Base-by-base conservation (phyloP, 2,329 filamentous ascomycete genomes). In the Bipolaris cookei region DNA sequence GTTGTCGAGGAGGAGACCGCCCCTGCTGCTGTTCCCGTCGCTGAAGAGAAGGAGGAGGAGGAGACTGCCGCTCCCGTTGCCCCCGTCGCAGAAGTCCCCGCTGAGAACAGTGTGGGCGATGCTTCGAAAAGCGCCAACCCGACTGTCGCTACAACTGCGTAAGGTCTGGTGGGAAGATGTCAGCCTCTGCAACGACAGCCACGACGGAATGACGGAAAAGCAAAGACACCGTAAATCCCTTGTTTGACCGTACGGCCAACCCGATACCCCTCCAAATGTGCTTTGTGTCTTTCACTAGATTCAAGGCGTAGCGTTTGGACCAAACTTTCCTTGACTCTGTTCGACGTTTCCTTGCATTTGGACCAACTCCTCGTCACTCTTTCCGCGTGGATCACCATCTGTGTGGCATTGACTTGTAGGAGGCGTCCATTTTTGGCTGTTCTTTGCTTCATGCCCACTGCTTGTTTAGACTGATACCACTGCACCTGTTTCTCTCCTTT, bases 381-480 rank as follows among this genome's bases (percentile, higher is more conserved):
- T 64, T 70, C 25, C 35, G 53, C 55, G 65, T 70, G 68, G 68
- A 71, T 69, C 61, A 56, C 65, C 59, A 69, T 72, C 59, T 70
- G 63, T 63, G 71, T 66, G 70, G 71, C 73, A 72, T 68, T 67
- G 68, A 67, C 69, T 71, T 71, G 67, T 71, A 68, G 69, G 67
- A 64, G 64, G 62, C 65, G 65, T 70, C 69, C 65, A 68, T 41
- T 69, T 66, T 65, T 71, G 64, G 54, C 66, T 67, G 59, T 68
- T 65, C 63, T 64, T 57, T 72, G 67, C 67, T 71, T 37, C 68
- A 67, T 71, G 70, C 66, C 67, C 63, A 64, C 62, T 54, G 68
- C 68, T 73, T 74, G 69, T 74, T 74, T 76, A 78, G 75, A 76
- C 76, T 78, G 76, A 77, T 77, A 77, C 74, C 76, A 78, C 75